Evolutionary conservation across 768 basidiomycete species (phyloP), one percentile per base, ranked within the genome.

Genomic region (Paxillus ammoniavirescens): DNA sequence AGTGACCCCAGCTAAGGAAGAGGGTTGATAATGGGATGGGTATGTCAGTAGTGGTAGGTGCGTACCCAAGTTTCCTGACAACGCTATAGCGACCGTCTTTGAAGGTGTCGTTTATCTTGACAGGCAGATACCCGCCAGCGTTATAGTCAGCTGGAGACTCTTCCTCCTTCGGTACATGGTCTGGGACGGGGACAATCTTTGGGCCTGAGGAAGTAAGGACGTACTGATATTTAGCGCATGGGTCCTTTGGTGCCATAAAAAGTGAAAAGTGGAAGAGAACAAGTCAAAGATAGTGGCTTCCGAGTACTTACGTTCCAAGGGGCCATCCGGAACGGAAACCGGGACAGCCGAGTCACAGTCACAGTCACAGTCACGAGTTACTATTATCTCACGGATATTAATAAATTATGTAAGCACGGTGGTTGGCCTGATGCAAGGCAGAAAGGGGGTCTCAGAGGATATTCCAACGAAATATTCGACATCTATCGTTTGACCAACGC

Each of bases 111-210:
- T 81, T 81, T 57, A 97, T 82, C 71, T 86, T 85, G 41, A 93
- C 81, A 21, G 86, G 82, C 43, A 91, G 79, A 79, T 92, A 92
- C 42, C 89, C 89, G 35, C 90, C 90, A 42, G 81, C 70, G 60
- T 89, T 89, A 74, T 91, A 91, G 57, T 91, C 89, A 56, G 83
- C 88, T n/a, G 89, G 82, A 58, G 83, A 83, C 71, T 91, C 89
- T 67, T 91, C 89, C 72, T 88, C 86, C 72, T 87, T 89, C 66
- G 77, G 79, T 46, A 77, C 72, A 42, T 78, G 75, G 64, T 87
- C 82, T 63, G 83, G 79, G 61, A 86, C 82, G 47, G 86, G 86
- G 53, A 89, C 73, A 60, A 89, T 84, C 76, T 84, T 86, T 52
- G 85, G 84, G 54, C 82, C 82, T 40, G 77, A 67, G 21, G 84